Percentiles rank a stretch among this genome's conserved stretches.
Conservation (phyloP, 2,329 filamentous ascomycete genomes). For the Cordyceps cateniannulata region DNA sequence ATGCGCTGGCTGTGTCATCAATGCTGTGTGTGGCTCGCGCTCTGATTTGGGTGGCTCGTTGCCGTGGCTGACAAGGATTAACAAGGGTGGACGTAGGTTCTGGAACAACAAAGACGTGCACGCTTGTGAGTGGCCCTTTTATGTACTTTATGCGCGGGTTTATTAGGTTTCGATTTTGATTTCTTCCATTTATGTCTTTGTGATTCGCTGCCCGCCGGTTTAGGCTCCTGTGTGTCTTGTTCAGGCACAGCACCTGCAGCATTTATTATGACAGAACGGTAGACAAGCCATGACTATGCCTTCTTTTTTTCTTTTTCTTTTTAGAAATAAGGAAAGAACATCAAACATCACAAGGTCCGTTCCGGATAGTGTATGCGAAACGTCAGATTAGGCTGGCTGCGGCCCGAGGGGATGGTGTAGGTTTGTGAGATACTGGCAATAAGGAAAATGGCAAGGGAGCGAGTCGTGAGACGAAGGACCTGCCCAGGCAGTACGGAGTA, state of each 20-base stretch:
- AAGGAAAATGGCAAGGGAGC: background rate
- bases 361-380: background rate
- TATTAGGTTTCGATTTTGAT: background rate
- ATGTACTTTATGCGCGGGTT: background rate
- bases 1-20: too few relatives aligned
- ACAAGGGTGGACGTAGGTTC: background rate
- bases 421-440: background rate
- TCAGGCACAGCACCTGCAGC: background rate
- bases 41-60: background rate
- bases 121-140: slow-evolving; percentile 2
- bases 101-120: slow-evolving; percentile 8
- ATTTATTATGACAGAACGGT: background rate
- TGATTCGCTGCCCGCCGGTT: background rate
- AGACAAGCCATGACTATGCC: too few relatives aligned
- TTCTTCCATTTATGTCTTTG: background rate
- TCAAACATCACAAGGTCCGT: background rate
- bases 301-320: too few relatives aligned
- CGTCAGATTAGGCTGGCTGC: background rate
- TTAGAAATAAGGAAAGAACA: too few relatives aligned
- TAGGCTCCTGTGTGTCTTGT: background rate
- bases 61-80: background rate
- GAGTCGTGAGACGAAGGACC: background rate
- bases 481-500: background rate
- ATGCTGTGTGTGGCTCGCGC: background rate
- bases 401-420: background rate